Evolutionary conservation across 495 filamentous ascomycete species (phyloP), one percentile per base, ranked within the genome.

Genomic region (Cenococcum geophilum): DNA sequence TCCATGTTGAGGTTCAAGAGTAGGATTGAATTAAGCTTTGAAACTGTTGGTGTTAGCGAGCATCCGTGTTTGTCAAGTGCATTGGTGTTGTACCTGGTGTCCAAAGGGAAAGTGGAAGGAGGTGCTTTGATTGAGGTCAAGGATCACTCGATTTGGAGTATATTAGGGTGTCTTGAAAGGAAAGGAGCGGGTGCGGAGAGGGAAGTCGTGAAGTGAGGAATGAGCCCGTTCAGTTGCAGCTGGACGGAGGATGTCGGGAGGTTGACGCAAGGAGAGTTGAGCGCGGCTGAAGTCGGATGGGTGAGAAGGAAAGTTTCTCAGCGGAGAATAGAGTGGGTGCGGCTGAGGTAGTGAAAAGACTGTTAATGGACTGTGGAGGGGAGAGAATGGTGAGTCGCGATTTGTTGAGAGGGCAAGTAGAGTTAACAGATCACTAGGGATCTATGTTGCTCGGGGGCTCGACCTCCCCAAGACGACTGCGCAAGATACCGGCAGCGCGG

Each of bases 1-100:
- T 68, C 66, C 66, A 68, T 68, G 34, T 21, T 61, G 37, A 48
- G 45, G n/a, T 53, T 18, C 1, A 4, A 14, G 40, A 4, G 40
- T 16, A 4, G 14, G 11, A 45, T 1, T 16, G 11, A 4, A 18
- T 18, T 45, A 10, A 45, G 12, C 14, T 45, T 45, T 45, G 3
- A 16, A 45, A 14, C 12, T 18, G 11, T 14, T 16, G 4, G 12
- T 14, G 40, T 45, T 18, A 45, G 40, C 11, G 12, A 14, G 4
- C 4, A 14, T 18, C 18, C 40, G 40, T 45, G 11, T 10, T 18
- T 45, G 14, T 45, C 49, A 27, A 52, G 49, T 12, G n/a, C 1
- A 1, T 18, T 8, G 6, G 45, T n/a, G 9, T 22, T 18, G 1
- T 49, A 22, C 45, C 45, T 20, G 1, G 18, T 49, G 8, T 49